Conservation (phyloP, 164 flowering plant genomes). For the Saururus chinensis region DNA sequence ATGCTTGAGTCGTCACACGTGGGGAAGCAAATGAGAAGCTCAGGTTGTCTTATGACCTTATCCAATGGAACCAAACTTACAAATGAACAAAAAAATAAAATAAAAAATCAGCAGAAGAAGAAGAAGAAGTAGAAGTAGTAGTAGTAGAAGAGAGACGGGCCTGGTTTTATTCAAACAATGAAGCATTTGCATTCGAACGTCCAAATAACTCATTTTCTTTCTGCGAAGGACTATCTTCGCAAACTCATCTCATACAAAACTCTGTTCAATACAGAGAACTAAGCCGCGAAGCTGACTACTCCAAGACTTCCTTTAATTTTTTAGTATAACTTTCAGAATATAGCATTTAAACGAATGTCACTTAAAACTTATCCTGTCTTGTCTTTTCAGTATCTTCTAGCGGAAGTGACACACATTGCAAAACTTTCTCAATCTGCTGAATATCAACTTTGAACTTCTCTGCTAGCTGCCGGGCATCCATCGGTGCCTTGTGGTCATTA, state of each 20-base stretch:
- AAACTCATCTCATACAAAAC: too few species aligned
- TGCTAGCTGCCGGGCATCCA: conserved; percentile 58
- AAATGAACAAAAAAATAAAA: too few species aligned
- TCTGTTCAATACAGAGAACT: too few species aligned
- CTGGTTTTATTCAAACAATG: too few species aligned
- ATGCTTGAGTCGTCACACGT: neutral
- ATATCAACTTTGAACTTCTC: conserved; percentile 47
- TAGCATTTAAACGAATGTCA: neutral
- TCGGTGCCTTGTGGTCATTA: conserved; percentile 60
- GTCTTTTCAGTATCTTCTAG: conserved; percentile 37
- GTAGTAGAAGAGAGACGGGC: too few species aligned
- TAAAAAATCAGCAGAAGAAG: too few species aligned
- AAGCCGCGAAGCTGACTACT: too few species aligned
- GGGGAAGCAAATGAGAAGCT: neutral
- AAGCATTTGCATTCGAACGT: too few species aligned
- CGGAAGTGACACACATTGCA: conserved; percentile 51
- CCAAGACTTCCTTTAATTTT: neutral
- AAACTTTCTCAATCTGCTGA: conserved; percentile 37
- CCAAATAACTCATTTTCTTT: too few species aligned
- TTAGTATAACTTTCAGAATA: neutral
- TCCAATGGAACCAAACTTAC: neutral
- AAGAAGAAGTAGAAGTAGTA: too few species aligned
- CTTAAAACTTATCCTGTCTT: conserved; percentile 10
- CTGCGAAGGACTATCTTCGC: too few species aligned
- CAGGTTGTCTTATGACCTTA: neutral